Base-by-base conservation (phyloP, 441 rosid species). In the Euphorbia schlechtendalii region DNA sequence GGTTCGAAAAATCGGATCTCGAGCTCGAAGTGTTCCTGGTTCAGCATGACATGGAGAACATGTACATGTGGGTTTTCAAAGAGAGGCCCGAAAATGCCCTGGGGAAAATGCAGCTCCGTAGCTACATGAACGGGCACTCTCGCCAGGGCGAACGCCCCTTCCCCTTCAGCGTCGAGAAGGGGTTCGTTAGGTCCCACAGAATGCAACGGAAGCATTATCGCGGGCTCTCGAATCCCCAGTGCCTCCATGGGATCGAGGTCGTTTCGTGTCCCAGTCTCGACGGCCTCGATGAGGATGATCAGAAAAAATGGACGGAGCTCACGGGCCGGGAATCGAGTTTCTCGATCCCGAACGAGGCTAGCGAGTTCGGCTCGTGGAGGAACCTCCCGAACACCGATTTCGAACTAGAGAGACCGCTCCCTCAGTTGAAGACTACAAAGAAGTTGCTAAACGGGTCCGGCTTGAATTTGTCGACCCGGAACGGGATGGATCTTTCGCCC, bases 191-290 rank as follows among this genome's bases (percentile, higher is more conserved):
- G 38, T 90, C 97, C 64, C 97, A 90, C 73, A 75, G 91, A 80
- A 90, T 90, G 97, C 97, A 90, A 76, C 80, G 97, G 82, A 90
- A 90, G 78, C 96, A 90, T 63, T 90, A 90, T 52, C 82, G 97
- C 34, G 97, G 97, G 69, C 91, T 90, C 53, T 90, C 97, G n/a
- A 90, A 90, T 74, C 97, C 97, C 21, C 97, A 90, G 68, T 90
- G 97, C 32, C 79, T 90, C 73, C 97, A 90, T 75, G 97, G 97
- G 1, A 79, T 90, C 34, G 93, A 90, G 70, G 55, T 88, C 70
- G 96, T 86, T 56, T 68, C 71, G 43, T 72, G 90, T 14, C 97
- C 97, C 13, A 86, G 75, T 72, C 86, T 90, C 18, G 63, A 71
- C 56, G 74, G 65, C 70, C 86, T 89, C 62, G 82, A 81, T 17